phyloP scores from a whole-genome alignment of 805 yeast genomes.

The Metschnikowia matae region DNA sequence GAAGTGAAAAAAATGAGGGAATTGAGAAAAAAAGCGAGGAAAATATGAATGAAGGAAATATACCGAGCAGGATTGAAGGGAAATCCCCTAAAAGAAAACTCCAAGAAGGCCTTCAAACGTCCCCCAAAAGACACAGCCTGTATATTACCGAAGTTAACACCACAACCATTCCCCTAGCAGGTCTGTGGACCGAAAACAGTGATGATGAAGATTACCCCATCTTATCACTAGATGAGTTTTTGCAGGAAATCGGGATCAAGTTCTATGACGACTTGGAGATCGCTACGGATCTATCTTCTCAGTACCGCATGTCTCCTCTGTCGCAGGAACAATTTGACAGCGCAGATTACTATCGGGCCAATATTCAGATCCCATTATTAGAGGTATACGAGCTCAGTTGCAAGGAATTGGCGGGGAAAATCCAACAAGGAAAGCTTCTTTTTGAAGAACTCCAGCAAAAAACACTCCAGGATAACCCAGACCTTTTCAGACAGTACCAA shows the following conservation, averaged over 20 bases:
- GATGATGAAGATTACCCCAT: conserved; percentile 26
- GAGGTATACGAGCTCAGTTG: conserved; percentile 53
- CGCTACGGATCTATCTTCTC: conserved; percentile 22
- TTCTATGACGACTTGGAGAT: conserved; percentile 46
- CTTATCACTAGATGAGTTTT: conserved; percentile 35
- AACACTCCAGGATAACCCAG: conserved; percentile 44
- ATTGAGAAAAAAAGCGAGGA: too few species aligned
- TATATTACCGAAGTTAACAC: conserved; percentile 3
- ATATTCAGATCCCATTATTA: conserved; percentile 39
- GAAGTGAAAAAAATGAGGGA: background rate
- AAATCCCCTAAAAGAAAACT: background rate
- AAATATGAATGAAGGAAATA: too few species aligned
- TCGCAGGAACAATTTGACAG: conserved; percentile 11
- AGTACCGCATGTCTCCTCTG: conserved; percentile 17
- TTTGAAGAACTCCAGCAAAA: conserved; percentile 48
- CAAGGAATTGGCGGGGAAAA: conserved; percentile 48
- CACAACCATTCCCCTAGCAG: conserved; percentile 9
- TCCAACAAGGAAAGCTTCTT: conserved; percentile 44
- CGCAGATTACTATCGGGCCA: conserved; percentile 36
- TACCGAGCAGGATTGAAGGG: background rate
- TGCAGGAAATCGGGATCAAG: conserved; percentile 37
- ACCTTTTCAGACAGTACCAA: conserved; percentile 47
- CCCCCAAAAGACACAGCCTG: conserved; percentile 7
- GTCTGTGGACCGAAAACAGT: conserved; percentile 7
- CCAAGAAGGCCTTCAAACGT: background rate